Base-by-base conservation (phyloP, 1,139 yeast genomes). In the Geotrichum macrosporum region DNA sequence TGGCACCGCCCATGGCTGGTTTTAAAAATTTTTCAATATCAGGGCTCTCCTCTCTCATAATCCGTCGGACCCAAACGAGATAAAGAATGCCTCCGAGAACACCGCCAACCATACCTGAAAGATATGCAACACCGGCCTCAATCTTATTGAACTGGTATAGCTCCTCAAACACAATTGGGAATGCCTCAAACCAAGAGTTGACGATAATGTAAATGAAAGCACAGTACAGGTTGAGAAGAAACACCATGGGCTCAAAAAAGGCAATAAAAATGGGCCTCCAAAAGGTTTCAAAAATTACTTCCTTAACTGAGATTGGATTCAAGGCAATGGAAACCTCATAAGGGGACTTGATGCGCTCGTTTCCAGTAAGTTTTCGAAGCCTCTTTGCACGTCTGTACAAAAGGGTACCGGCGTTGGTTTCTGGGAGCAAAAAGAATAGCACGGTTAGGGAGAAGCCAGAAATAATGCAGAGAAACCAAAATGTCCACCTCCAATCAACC, bases 131-230 rank as follows among this genome's bases (percentile, higher is more conserved):
- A 22, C 83, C 83, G 58, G 66, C 58, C 45, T 74, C 74, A 15
- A 78, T 66, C 35, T 68, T 55, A 12, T 77, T 73, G 61, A 80
- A 79, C 42, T 68, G 59, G 54, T 75, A 68, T 29, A 68, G 58
- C 3, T 67, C 74, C 9, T 55, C 47, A 53, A 74, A 78, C 1
- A 77, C 78, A 43, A 78, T 69, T 6, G 85, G 84, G 61, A 76
- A 75, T 0, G 79, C 80, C 60, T 80, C 84, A 55, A 80, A 77
- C 71, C 76, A 79, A 43, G 78, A 65, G 57, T 78, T 80, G 59
- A 76, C 60, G 27, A 76, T 63, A 27, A 80, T 72, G 61, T 79
- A 80, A 16, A 75, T 69, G 57, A 80, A 62, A 2, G 81, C 73
- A 54, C 76, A 65, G 60, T 80, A 78, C 19, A 75, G 29, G 55